Evolutionary conservation across 1,139 yeast species (phyloP).

Genomic region (Pichia sp.): DNA sequence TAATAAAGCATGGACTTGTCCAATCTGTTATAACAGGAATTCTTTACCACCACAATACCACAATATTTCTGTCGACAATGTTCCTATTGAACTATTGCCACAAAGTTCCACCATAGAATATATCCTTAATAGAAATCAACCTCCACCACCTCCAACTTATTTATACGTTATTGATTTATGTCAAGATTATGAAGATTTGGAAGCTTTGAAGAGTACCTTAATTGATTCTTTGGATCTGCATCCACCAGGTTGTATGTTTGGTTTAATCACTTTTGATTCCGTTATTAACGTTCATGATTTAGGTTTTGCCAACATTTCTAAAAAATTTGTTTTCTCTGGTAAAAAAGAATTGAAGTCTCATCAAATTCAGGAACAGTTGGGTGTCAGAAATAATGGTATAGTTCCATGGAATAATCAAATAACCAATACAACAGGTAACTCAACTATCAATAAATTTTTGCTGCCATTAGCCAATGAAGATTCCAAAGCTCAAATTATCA

Average conservation of each 20-base stretch:
- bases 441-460: constrained; percentile 64
- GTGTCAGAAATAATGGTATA: constrained; percentile 26
- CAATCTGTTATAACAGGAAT: constrained; percentile 80
- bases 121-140: constrained; percentile 54
- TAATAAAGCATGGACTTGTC: constrained; percentile 80
- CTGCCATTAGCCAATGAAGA: constrained; percentile 78
- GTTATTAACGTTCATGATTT: constrained; percentile 93
- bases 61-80: constrained; percentile 70
- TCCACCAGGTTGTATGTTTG: constrained; percentile 91
- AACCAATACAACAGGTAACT: constrained; percentile 7
- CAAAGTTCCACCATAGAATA: constrained; percentile 86
- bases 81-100: constrained; percentile 81
- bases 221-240: constrained; percentile 72
- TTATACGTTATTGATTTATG: constrained; percentile 87
- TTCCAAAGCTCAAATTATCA: constrained; percentile 80
- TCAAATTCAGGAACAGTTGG: constrained; percentile 27
- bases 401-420: constrained; percentile 26
- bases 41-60: constrained; percentile 88
- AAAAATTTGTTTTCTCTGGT: constrained; percentile 87
- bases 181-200: constrained; percentile 88
- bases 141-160: constrained; percentile 86
- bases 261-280: constrained; percentile 88
- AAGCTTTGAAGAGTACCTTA: constrained; percentile 81
- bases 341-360: constrained; percentile 51
- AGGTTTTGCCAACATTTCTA: constrained; percentile 68